Evolutionary conservation across 1,139 yeast genomes (phyloP).

Genomic region (Arxiozyma telluris): DNA sequence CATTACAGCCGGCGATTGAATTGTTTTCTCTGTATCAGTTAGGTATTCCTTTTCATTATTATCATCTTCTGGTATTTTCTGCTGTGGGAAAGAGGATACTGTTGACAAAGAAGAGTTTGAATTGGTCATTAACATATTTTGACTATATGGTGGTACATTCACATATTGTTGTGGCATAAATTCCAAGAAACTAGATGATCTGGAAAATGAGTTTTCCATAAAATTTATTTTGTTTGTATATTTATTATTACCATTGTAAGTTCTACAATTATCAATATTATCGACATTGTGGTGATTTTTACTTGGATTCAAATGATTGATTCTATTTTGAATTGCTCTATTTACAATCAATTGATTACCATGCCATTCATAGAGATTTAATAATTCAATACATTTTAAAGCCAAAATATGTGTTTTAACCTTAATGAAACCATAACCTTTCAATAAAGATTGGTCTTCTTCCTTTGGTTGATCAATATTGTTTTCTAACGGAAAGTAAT

Average conservation of each 20-base stretch:
- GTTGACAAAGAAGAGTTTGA: neutral
- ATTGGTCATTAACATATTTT: neutral
- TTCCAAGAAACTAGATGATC: constrained; percentile 4
- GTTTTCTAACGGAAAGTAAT: constrained; percentile 21
- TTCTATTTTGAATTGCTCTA: constrained; percentile 26
- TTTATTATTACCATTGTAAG: neutral
- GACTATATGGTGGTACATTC: neutral
- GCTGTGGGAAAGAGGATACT: neutral
- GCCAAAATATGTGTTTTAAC: constrained; percentile 35
- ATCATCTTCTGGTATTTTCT: neutral
- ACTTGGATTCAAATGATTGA: constrained; percentile 5
- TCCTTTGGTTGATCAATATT: constrained; percentile 4
- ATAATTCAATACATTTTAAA: constrained; percentile 33
- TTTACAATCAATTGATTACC: constrained; percentile 24
- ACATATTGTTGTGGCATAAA: constrained; percentile 1
- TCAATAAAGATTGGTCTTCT: constrained; percentile 15
- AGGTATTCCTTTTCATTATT: neutral
- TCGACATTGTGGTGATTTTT: constrained; percentile 1
- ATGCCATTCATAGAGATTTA: constrained; percentile 30
- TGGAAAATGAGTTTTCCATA: neutral
- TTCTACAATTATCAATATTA: neutral
- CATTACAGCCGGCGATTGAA: constrained; percentile 4
- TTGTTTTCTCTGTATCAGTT: neutral
- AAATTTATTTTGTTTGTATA: constrained; percentile 2
- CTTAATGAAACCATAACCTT: constrained; percentile 43